These are phyloP conservation scores for Chrysanthemum seticuspe DNA, from an alignment of 129 eudicot genomes.

Conservation along the genomic window DNA sequence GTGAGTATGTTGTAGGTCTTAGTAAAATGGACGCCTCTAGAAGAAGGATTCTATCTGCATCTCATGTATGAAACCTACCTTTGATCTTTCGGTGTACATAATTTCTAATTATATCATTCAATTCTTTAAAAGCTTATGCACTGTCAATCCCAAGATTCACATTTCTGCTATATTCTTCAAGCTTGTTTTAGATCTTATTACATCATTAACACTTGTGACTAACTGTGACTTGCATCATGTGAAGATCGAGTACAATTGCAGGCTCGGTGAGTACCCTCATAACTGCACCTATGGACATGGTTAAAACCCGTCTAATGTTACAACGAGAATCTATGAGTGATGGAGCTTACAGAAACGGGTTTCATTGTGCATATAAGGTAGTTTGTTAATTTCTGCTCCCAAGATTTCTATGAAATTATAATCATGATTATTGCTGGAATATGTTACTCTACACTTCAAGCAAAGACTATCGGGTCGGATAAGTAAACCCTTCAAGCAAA, in stretches of 20 bases:
- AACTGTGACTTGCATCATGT: constrained; percentile 31
- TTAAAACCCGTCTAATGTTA: constrained; percentile 93
- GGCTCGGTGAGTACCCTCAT: constrained; percentile 77
- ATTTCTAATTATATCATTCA: not conserved
- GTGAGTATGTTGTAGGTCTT: constrained; percentile 51
- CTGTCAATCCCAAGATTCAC: not conserved
- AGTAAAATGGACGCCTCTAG: constrained; percentile 62
- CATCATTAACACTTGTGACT: not conserved
- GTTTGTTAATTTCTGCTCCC: not conserved
- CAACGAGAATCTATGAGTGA: constrained; percentile 62
- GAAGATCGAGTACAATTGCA: constrained; percentile 88
- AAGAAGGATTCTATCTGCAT: constrained; percentile 88
- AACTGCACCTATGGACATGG: constrained; percentile 91
- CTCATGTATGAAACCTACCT: constrained; percentile 46
- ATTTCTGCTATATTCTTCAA: not conserved
- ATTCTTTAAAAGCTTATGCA: not conserved
- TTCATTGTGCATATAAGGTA: constrained; percentile 93
- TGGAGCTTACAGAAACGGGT: constrained; percentile 71
- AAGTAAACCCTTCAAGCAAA: not conserved
- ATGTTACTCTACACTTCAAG: no score
- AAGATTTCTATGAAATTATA: not conserved
- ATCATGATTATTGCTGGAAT: no score
- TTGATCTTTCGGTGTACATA: constrained; percentile 9
- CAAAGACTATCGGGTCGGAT: not conserved
- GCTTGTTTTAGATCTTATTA: not conserved